Percentiles rank a stretch among this genome's conserved stretches.
These are phyloP conservation scores for Lentinula edodes DNA, from an alignment of 768 basidiomycete genomes.

Conservation along the genomic window DNA sequence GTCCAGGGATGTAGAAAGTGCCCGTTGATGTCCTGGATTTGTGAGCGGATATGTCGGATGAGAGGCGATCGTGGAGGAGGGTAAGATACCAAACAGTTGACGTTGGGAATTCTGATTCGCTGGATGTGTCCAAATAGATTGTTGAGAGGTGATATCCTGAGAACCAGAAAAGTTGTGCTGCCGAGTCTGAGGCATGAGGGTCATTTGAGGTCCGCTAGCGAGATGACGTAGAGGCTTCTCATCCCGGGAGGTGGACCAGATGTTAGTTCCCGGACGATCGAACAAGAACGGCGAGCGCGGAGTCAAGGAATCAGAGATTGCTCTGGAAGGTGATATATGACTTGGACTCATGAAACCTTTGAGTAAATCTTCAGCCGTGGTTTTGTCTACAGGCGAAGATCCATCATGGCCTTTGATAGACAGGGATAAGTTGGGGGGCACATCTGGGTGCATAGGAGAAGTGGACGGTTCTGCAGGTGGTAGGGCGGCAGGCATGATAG, in stretches of 20 bases:
- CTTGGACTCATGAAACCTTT: slow-evolving; percentile 43
- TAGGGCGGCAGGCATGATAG: not conserved
- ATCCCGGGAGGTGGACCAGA: slow-evolving; percentile 61
- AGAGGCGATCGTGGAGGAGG: not conserved
- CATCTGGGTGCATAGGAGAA: not conserved
- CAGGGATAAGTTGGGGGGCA: not conserved
- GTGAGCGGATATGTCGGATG: not conserved
- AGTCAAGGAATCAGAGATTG: slow-evolving; percentile 22
- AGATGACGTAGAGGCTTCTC: slow-evolving; percentile 29
- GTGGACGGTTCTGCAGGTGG: not conserved
- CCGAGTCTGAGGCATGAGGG: not conserved
- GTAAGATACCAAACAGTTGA: not conserved
- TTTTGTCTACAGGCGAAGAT: slow-evolving; percentile 26
- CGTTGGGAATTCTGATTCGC: not conserved
- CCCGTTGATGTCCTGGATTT: not conserved
- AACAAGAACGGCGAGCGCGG: slow-evolving; percentile 50
- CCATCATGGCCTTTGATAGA: not conserved
- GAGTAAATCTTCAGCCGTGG: slow-evolving; percentile 65
- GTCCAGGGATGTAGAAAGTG: not conserved
- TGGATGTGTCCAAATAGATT: not conserved
- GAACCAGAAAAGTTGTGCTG: not conserved
- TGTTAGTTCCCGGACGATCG: slow-evolving; percentile 45
- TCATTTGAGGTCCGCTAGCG: not conserved
- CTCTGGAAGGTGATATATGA: slow-evolving; percentile 16
- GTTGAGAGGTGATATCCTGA: not conserved